phyloP scores from a whole-genome alignment of 2,329 filamentous ascomycete species.

The Colletotrichum paranaense region DNA sequence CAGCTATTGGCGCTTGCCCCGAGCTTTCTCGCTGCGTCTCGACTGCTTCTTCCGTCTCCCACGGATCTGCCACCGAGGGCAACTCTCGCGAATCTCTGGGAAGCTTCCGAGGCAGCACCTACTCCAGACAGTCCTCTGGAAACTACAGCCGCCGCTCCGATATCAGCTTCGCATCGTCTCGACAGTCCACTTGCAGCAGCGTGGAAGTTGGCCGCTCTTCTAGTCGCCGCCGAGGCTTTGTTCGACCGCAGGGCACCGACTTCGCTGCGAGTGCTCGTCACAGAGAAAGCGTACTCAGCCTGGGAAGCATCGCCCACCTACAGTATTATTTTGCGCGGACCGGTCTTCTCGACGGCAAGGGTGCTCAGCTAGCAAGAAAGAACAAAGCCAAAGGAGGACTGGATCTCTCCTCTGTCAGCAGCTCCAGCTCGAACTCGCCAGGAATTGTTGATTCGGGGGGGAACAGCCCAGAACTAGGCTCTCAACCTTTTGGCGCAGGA shows the following conservation, averaged over 20 bases:
- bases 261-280: constrained; percentile 92
- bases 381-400: constrained; percentile 70
- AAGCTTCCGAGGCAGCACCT: constrained; percentile 67
- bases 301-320: constrained; percentile 96
- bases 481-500: constrained; percentile 50
- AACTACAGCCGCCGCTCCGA: constrained; percentile 63
- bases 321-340: constrained; percentile 99
- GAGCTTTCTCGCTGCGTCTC: constrained; percentile 74
- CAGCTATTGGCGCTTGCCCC: constrained; percentile 69
- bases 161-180: constrained; percentile 50
- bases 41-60: constrained; percentile 68
- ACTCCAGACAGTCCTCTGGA: constrained; percentile 73
- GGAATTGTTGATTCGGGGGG: constrained; percentile 60
- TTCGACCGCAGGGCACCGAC: constrained; percentile 86
- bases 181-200: constrained; percentile 60
- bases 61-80: constrained; percentile 62
- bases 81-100: constrained; percentile 65
- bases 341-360: constrained; percentile 92
- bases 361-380: constrained; percentile 83
- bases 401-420: constrained; percentile 62
- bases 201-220: constrained; percentile 46
- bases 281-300: constrained; percentile 93
- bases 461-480: constrained; percentile 66
- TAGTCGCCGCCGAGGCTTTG: constrained; percentile 79
- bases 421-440: constrained; percentile 49